Evolutionary conservation across 1,284 basidiomycete species (phyloP).

Genomic region (Flammula alnicola): DNA sequence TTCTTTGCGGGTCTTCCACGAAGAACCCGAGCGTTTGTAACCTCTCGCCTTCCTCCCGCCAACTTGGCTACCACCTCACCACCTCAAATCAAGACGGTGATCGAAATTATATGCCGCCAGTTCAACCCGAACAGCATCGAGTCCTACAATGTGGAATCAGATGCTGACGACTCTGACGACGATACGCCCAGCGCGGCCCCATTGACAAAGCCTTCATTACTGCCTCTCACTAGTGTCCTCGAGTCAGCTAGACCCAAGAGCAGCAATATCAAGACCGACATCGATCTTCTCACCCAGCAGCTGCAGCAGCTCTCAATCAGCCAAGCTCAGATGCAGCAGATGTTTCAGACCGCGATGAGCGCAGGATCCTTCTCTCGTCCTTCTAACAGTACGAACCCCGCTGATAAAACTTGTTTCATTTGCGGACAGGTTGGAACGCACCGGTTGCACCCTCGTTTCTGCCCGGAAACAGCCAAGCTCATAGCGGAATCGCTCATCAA

Average conservation of each 20-base stretch:
- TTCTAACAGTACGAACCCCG: neutral
- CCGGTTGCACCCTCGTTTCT: neutral
- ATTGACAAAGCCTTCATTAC: neutral
- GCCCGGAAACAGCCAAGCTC: neutral
- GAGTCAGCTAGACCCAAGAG: neutral
- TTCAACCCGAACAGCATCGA: constrained; percentile 15
- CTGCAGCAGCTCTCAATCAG: constrained; percentile 8
- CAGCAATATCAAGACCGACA: constrained; percentile 3
- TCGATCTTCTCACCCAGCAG: constrained; percentile 4
- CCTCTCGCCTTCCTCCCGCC: constrained; percentile 4
- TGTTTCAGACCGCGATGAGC: neutral
- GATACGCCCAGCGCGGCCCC: neutral
- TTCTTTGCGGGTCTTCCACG: constrained; percentile 15
- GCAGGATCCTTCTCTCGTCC: neutral
- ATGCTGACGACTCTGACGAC: neutral
- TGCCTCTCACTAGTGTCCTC: neutral
- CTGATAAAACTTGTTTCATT: constrained; percentile 4
- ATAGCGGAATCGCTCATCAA: neutral
- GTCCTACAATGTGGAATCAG: constrained; percentile 1
- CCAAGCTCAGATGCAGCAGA: neutral
- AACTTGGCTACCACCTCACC: neutral
- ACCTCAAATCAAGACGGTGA: constrained; percentile 4
- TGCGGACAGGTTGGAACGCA: constrained; percentile 1
- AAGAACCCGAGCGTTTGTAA: neutral
- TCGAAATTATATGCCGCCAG: constrained; percentile 7